A percentile compares a stretch with the other conserved stretches of the same genome.
These are phyloP conservation scores for Xylaria sp. DNA, from an alignment of 2,329 filamentous ascomycete genomes.

Conservation along the genomic window DNA sequence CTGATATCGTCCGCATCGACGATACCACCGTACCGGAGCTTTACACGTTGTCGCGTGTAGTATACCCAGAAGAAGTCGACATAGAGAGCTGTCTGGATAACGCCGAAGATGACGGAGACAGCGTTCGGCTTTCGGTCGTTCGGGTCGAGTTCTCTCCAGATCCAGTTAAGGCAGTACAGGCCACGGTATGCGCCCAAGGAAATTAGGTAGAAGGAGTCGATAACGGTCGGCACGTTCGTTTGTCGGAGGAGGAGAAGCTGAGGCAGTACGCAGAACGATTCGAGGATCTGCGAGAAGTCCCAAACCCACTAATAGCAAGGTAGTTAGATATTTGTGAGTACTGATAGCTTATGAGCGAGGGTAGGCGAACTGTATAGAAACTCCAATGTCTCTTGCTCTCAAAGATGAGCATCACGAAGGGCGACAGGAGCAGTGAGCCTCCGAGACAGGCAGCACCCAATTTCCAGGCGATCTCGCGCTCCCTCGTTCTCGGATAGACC, in stretches of 20 bases:
- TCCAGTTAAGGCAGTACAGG: conserved; percentile 91
- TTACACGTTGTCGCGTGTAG: conserved; percentile 86
- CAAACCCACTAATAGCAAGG: conserved; percentile 59
- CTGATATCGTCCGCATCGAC: conserved; percentile 86
- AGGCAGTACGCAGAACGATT: conserved; percentile 84
- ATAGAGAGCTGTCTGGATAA: conserved; percentile 86
- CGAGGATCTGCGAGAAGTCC: conserved; percentile 86
- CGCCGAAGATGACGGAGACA: conserved; percentile 76
- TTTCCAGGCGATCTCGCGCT: conserved; percentile 91
- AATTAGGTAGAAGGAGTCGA: conserved; percentile 93
- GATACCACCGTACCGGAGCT: conserved; percentile 80
- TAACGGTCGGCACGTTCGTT: conserved; percentile 91
- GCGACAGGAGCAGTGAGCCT: conserved; percentile 62
- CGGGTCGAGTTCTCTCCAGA: conserved; percentile 59
- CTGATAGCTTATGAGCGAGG: neutral
- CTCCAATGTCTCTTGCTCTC: conserved; percentile 42
- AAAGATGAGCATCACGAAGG: conserved; percentile 68
- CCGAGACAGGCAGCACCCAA: conserved; percentile 65
- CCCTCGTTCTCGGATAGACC: conserved; percentile 78
- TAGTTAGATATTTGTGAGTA: neutral
- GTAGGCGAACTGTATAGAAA: conserved; percentile 44
- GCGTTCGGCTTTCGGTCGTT: conserved; percentile 57
- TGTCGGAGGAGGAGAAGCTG: conserved; percentile 88
- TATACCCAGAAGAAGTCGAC: conserved; percentile 97
- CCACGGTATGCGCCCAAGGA: conserved; percentile 81